These are phyloP conservation scores for Fusarium agapanthi DNA, from an alignment of 2,329 filamentous ascomycete species.

Conservation along the genomic window DNA sequence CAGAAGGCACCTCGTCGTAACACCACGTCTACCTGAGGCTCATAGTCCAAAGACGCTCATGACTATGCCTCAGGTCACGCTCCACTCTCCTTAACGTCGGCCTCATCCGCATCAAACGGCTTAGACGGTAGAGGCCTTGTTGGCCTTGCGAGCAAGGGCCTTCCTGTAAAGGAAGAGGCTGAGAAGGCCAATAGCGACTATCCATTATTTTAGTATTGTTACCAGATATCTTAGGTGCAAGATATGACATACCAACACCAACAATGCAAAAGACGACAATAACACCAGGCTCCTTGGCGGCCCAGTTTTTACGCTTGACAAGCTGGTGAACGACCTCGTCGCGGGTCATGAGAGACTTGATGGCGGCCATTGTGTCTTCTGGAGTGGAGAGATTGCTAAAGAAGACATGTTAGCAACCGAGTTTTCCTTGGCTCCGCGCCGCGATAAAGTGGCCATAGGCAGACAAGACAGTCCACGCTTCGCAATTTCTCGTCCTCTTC, in stretches of 20 bases:
- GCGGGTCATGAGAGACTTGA: conserved; percentile 51
- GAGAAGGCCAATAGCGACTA: conserved; percentile 48
- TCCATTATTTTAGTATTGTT: conserved; percentile 22
- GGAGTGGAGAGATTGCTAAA: conserved; percentile 42
- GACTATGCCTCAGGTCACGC: conserved; percentile 34
- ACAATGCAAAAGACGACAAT: conserved; percentile 56
- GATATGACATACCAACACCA: conserved; percentile 48
- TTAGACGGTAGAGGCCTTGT: conserved; percentile 44
- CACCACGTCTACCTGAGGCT: conserved; percentile 37
- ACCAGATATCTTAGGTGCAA: background rate
- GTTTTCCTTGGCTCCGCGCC: background rate
- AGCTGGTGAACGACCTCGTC: conserved; percentile 51
- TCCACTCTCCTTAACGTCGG: conserved; percentile 32
- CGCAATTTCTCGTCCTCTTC: conserved; percentile 2
- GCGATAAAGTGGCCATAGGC: background rate
- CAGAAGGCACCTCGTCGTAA: conserved; percentile 40
- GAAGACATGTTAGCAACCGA: conserved; percentile 6
- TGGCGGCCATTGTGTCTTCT: conserved; percentile 53
- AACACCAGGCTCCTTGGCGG: conserved; percentile 50
- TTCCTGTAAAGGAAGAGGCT: conserved; percentile 46
- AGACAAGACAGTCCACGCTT: background rate
- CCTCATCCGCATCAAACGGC: conserved; percentile 13
- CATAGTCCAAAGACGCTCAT: conserved; percentile 27
- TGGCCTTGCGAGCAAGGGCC: conserved; percentile 46
- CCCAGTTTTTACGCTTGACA: conserved; percentile 54